Evolutionary conservation across 164 flowering plant genomes (phyloP).

Genomic region (Cinnamomum chago): DNA sequence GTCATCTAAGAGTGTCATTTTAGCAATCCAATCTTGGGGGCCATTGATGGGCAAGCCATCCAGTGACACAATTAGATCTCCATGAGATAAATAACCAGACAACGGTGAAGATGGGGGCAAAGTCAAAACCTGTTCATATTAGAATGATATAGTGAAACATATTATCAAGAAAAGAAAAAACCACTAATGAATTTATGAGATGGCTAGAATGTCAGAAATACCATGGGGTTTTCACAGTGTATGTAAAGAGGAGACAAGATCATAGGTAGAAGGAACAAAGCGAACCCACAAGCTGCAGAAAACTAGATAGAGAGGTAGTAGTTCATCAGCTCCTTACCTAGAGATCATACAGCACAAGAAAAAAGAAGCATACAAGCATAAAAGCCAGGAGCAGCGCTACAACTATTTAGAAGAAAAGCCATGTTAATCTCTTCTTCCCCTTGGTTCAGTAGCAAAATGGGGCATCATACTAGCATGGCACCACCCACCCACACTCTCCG

Average conservation of each 20-base stretch:
- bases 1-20: conserved; percentile 27
- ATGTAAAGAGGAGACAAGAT: conserved; percentile 66
- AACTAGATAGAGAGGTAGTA: conserved; percentile 32
- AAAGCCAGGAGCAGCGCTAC: too few relatives aligned
- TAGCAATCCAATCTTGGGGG: conserved; percentile 54
- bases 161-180: not conserved
- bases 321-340: conserved; percentile 5
- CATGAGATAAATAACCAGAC: conserved; percentile 55
- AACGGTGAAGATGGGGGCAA: conserved; percentile 59
- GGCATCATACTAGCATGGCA: too few relatives aligned
- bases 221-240: conserved; percentile 61
- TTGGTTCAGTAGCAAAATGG: too few relatives aligned
- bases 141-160: not conserved
- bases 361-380: not conserved
- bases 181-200: not conserved
- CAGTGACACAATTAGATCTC: conserved; percentile 62
- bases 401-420: too few relatives aligned
- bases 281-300: conserved; percentile 66
- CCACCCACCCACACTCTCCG: too few relatives aligned
- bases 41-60: conserved; percentile 50
- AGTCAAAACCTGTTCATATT: conserved; percentile 50
- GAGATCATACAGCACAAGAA: not conserved
- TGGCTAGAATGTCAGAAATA: conserved; percentile 18
- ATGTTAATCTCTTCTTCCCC: too few relatives aligned
- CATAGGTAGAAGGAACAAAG: conserved; percentile 61